A percentile compares a stretch with the other conserved stretches of the same genome.
Conservation (phyloP, 495 filamentous ascomycete genomes). For the Acidiella bohemica region DNA sequence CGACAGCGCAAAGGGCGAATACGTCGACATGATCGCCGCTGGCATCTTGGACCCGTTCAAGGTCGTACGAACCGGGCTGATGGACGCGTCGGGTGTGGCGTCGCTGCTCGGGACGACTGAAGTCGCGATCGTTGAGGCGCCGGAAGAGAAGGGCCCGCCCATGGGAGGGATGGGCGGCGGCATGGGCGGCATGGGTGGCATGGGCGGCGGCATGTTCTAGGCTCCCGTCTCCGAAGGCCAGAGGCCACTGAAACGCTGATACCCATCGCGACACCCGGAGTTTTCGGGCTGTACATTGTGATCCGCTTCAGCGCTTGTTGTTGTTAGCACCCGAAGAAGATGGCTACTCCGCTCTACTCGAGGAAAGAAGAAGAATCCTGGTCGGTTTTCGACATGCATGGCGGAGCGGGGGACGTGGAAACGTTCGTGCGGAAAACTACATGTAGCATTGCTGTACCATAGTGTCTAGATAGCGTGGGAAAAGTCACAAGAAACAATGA, state of each 20-base stretch:
- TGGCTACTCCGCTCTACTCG: no score
- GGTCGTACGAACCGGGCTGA: slow-evolving; percentile 89
- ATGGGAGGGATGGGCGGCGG: slow-evolving; percentile 26
- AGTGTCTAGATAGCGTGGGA: slow-evolving; percentile 15
- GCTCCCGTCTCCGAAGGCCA: no score
- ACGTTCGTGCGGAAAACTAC: neutral
- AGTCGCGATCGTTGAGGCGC: slow-evolving; percentile 90
- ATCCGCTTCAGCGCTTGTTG: slow-evolving; percentile 3
- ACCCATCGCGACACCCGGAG: no score
- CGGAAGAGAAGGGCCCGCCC: slow-evolving; percentile 68
- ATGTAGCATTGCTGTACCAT: slow-evolving; percentile 7
- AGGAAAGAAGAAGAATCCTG: no score
- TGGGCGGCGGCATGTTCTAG: slow-evolving; percentile 41
- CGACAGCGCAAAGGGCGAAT: slow-evolving; percentile 91
- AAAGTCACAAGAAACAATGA: no score
- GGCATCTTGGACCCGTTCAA: slow-evolving; percentile 99
- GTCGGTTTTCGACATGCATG: neutral
- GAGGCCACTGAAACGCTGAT: no score
- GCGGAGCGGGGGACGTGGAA: neutral
- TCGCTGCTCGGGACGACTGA: slow-evolving; percentile 96
- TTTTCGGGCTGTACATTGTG: no score
- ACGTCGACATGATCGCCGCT: slow-evolving; percentile 92
- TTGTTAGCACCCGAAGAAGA: slow-evolving; percentile 4
- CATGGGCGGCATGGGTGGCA: slow-evolving; percentile 28
- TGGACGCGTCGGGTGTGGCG: slow-evolving; percentile 91